A percentile compares a stretch with the other conserved stretches of the same genome.
Conservation (phyloP, 345 rosid species). For the Salix udensis region DNA sequence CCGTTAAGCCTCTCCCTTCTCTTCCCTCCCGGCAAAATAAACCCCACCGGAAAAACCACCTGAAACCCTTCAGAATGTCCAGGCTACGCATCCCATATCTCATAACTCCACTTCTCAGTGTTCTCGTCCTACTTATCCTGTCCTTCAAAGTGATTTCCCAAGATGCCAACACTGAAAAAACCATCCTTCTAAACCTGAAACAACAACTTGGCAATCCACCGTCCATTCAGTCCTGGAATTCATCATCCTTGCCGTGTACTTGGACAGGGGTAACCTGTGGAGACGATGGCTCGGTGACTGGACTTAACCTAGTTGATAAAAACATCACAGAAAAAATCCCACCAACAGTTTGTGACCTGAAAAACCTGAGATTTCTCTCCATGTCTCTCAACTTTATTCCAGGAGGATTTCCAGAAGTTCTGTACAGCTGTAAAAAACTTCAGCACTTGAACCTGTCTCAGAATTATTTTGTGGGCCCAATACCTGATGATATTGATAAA, state of each 20-base stretch:
- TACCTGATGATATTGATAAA: conserved; percentile 58
- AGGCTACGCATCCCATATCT: no score
- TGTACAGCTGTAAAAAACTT: conserved; percentile 65
- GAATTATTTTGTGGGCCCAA: conserved; percentile 57
- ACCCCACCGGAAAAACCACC: no score
- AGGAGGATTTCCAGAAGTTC: conserved; percentile 52
- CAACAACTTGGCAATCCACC: conserved; percentile 55
- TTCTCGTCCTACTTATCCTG: no score
- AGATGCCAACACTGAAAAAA: conserved; percentile 25
- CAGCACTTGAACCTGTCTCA: conserved; percentile 52
- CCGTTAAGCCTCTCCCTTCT: no score
- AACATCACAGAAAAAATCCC: conserved; percentile 51
- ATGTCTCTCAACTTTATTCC: conserved; percentile 44
- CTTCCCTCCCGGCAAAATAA: no score
- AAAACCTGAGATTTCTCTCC: conserved; percentile 41
- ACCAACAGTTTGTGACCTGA: conserved; percentile 55
- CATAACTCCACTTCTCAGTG: no score
- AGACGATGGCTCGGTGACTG: conserved; percentile 37
- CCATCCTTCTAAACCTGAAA: conserved; percentile 52
- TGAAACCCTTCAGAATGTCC: no score
- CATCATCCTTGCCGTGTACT: conserved; percentile 52
- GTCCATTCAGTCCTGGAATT: conserved; percentile 54
- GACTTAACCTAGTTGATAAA: conserved; percentile 25
- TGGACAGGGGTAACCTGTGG: conserved; percentile 58
- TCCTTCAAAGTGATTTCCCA: conserved; percentile 53